Evolutionary conservation across 768 basidiomycete genomes (phyloP).

Genomic region (Mycena crocata): DNA sequence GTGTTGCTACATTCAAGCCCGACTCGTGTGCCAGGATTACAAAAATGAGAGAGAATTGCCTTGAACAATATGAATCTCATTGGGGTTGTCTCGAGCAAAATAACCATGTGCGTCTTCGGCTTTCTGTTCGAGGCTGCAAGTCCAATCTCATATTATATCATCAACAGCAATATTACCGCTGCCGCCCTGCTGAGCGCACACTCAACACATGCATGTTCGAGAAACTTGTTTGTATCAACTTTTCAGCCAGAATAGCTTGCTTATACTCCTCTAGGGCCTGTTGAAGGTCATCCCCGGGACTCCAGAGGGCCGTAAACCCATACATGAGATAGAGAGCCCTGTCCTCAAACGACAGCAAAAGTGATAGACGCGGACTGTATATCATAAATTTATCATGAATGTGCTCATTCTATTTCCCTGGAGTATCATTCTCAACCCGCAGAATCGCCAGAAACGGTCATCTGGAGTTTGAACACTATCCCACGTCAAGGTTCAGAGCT

Average conservation of each 20-base stretch:
- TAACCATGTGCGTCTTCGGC: conserved; percentile 80
- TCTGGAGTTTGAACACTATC: too few species aligned
- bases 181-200: conserved; percentile 87
- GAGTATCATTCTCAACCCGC: too few species aligned
- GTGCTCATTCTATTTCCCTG: too few species aligned
- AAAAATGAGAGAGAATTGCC: conserved; percentile 94
- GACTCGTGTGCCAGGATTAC: conserved; percentile 67
- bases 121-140: neutral
- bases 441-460: too few species aligned
- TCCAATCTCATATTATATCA: neutral
- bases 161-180: conserved; percentile 86
- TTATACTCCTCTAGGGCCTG: conserved; percentile 71
- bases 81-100: conserved; percentile 95
- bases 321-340: conserved; percentile 91
- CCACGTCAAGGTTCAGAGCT: too few species aligned
- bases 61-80: conserved; percentile 87
- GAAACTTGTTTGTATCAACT: conserved; percentile 81
- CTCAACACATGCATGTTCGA: conserved; percentile 97
- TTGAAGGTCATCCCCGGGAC: conserved; percentile 92
- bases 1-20: neutral
- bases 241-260: neutral
- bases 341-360: conserved; percentile 89
- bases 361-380: conserved; percentile 47
- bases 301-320: conserved; percentile 81
- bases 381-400: conserved; percentile 14